Conservation (phyloP, 495 filamentous ascomycete genomes). For the Tirmania nivea region DNA sequence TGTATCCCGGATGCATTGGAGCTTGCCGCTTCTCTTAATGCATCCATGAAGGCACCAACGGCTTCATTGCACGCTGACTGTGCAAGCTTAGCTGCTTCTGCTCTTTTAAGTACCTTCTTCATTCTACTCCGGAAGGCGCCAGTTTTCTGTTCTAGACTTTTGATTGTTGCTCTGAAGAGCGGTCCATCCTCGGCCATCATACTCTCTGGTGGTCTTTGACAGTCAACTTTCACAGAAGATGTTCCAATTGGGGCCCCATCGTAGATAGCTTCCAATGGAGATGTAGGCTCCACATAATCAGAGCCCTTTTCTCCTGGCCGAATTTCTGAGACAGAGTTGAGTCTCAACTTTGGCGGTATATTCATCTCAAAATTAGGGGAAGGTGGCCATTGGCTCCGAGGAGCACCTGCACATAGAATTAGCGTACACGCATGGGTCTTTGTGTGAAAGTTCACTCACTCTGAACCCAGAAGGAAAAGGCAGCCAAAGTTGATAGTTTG, state of each 20-base stretch:
- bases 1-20: slow-evolving; percentile 90
- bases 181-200: slow-evolving; percentile 84
- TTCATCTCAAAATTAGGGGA: slow-evolving; percentile 39
- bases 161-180: slow-evolving; percentile 90
- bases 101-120: slow-evolving; percentile 85
- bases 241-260: slow-evolving; percentile 24
- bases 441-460: slow-evolving; percentile 29
- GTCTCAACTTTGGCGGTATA: slow-evolving; percentile 53
- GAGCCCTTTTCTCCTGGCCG: slow-evolving; percentile 24
- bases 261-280: slow-evolving; percentile 36
- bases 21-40: slow-evolving; percentile 63
- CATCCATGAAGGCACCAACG: slow-evolving; percentile 61
- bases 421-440: neutral
- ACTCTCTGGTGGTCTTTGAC: slow-evolving; percentile 69
- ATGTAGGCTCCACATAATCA: slow-evolving; percentile 44
- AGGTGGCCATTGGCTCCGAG: slow-evolving; percentile 13
- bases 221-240: slow-evolving; percentile 50
- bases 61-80: slow-evolving; percentile 71
- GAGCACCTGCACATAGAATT: slow-evolving; percentile 12
- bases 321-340: slow-evolving; percentile 33
- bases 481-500: slow-evolving; percentile 63
- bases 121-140: slow-evolving; percentile 81
- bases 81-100: slow-evolving; percentile 61
- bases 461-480: slow-evolving; percentile 87
- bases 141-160: slow-evolving; percentile 87